Conservation (phyloP, 208 protist genomes). For the Angomonas deanei region DNA sequence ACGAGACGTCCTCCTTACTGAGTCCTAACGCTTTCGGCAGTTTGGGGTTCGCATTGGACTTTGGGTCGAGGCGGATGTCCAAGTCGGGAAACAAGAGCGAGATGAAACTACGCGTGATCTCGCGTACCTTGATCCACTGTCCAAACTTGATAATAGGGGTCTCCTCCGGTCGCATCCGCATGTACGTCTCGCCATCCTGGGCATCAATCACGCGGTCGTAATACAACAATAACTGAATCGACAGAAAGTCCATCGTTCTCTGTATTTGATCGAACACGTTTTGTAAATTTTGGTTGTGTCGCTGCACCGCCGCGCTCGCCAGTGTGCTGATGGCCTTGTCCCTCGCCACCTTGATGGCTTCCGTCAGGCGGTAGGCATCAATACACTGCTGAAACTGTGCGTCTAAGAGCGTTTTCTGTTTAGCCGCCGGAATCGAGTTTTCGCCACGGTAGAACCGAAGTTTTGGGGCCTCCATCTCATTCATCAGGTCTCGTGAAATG, state of each 20-base stretch:
- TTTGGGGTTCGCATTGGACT: conserved; percentile 54
- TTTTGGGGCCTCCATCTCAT: neutral
- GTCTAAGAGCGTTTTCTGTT: conserved; percentile 36
- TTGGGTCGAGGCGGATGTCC: conserved; percentile 82
- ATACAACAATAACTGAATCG: conserved; percentile 56
- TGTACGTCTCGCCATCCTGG: conserved; percentile 75
- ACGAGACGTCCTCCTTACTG: conserved; percentile 84
- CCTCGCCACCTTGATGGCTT: conserved; percentile 53
- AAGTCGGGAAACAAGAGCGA: conserved; percentile 71
- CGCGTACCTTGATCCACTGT: conserved; percentile 87
- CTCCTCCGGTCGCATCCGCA: conserved; percentile 29
- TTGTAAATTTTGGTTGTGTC: conserved; percentile 27
- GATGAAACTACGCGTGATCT: conserved; percentile 80
- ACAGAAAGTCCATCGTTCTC: conserved; percentile 72
- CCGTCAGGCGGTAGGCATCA: conserved; percentile 62
- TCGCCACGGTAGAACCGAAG: conserved; percentile 56
- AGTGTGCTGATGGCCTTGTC: conserved; percentile 18
- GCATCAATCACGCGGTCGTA: conserved; percentile 80
- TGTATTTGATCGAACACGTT: conserved; percentile 63
- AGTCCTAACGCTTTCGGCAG: conserved; percentile 84
- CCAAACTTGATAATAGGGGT: conserved; percentile 81
- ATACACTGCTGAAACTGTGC: conserved; percentile 62
- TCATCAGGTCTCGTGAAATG: neutral
- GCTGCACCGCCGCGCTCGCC: neutral
- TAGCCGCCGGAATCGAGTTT: conserved; percentile 35